Base-by-base conservation (phyloP, 78 protist genomes). In the Protostelium mycophagum region DNA sequence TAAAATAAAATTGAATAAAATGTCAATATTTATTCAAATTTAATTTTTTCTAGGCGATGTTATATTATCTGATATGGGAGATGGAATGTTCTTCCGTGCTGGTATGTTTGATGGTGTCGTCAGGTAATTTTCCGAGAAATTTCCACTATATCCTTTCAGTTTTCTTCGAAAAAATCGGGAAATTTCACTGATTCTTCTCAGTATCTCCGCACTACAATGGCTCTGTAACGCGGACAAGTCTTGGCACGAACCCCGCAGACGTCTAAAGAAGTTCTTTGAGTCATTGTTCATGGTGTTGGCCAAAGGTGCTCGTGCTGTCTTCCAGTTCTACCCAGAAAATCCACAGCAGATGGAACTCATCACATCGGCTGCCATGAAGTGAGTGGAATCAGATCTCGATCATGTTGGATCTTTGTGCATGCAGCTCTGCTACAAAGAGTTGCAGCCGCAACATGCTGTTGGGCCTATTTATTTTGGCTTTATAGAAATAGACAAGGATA, bases 121-220 rank as follows among this genome's bases (percentile, higher is more conserved):
- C 88, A 89, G 94, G 93, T 91, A 51, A 51, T 51, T 16, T 25
- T 51, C 73, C 16, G 31, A 35, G 28, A 37, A 35, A 36, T 85
- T 16, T 36, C 36, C 36, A 23, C 36, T 85, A 35, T 85, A 85
- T 85, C 29, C 34, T n/a, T 86, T 36, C 38, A 86, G 28, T 86
- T 36, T 86, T 31, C 28, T 28, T 39, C 29, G 34, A 38, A 88
- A 88, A 86, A 85, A 85, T 85, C n/a, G 35, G 35, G 63, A 88
- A 84, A 87, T 85, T 63, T 28, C 37, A 31, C 88, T 31, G 37
- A 36, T 0, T n/a, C 38, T 29, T 36, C 16, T 87, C 88, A 89
- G 95, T 84, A 92, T 98, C 25, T 97, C 98, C 0, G 99, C 98
- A 0, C 84, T 98, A 29, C 99, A 98, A 89, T 98, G 99, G 99